Base-by-base conservation (phyloP, 2,329 filamentous ascomycete species). In the Pseudocercospora pini-densiflorae region DNA sequence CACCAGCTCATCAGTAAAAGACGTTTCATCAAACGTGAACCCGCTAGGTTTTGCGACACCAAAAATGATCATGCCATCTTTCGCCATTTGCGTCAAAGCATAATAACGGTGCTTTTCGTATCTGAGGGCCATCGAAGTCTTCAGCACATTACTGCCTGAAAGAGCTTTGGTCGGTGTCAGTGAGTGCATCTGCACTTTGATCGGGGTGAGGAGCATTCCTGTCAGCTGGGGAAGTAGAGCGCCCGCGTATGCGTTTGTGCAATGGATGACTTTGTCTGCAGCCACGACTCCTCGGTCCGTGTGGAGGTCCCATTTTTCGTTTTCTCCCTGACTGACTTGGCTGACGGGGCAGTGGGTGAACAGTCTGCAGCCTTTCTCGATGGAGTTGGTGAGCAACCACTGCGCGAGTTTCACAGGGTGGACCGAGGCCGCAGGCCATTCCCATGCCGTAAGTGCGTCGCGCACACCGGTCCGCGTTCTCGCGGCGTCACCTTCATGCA, bases 301-400 rank as follows among this genome's bases (percentile, higher is more conserved):
- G 9, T 61, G 21, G 10, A 70, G 14, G 14, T 49, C 61, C 54
- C 57, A 62, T 10, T 12, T 19, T 14, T 47, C 58, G 4, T 31
- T 31, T n/a, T 19, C 0, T 12, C 33, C 0, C 21, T 21, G 0
- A 5, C 24, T 64, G 3, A 77, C 67, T 1, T 61, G 16, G 8
- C 63, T 67, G 2, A 88, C 90, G 0, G 90, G 86, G 8, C 91
- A 93, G 65, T 84, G 87, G 4, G 90, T 92, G 78, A 93, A 90
- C 23, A 93, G 81, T 72, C 92, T 92, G 71, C 92, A 87, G 14
- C 47, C 59, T n/a, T 31, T 47, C 14, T 66, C 59, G 0, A 70
- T 36, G 1, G 67, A 43, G 14, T 53, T 62, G 5, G 45, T 49
- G 6, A 71, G 55, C 6, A 72, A 53, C 19, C 68, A 63, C 4